Evolutionary conservation across 2,329 filamentous ascomycete species (phyloP).

Genomic region (Nigrospora sphaerica): DNA sequence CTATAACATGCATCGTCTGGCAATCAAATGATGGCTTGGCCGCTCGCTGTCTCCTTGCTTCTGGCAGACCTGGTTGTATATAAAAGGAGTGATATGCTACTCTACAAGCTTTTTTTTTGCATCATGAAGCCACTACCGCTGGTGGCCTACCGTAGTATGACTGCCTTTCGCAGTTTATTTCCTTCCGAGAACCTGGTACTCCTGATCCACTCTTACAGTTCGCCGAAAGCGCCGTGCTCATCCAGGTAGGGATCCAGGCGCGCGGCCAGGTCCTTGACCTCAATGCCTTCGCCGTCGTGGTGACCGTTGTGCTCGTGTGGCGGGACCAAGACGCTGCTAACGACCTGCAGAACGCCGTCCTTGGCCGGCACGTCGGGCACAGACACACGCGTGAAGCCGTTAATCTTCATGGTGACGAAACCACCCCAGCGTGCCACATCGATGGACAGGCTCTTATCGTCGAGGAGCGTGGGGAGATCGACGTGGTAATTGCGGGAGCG

Average conservation of each 20-base stretch:
- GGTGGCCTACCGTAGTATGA: no score
- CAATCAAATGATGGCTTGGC: no score
- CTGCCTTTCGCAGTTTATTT: no score
- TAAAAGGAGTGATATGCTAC: no score
- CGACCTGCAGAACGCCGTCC: slow-evolving; percentile 78
- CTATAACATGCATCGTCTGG: no score
- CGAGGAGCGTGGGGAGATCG: slow-evolving; percentile 67
- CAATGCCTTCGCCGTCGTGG: slow-evolving; percentile 40
- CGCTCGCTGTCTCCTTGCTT: no score
- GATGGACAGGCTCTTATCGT: slow-evolving; percentile 58
- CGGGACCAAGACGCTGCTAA: slow-evolving; percentile 68
- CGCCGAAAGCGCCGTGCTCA: neutral
- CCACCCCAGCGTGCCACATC: slow-evolving; percentile 65
- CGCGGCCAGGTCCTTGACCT: slow-evolving; percentile 54
- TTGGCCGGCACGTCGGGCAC: slow-evolving; percentile 64
- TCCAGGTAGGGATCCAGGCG: slow-evolving; percentile 29
- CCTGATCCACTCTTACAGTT: neutral
- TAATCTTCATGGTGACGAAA: slow-evolving; percentile 66
- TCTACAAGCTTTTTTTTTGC: no score
- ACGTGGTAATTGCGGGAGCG: slow-evolving; percentile 49
- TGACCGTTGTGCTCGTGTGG: slow-evolving; percentile 46
- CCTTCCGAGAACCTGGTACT: no score
- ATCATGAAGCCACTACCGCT: no score
- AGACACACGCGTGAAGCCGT: slow-evolving; percentile 60
- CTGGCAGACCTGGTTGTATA: no score